Evolutionary conservation across 1,284 basidiomycete genomes (phyloP).

Genomic region (Cerrena zonata): DNA sequence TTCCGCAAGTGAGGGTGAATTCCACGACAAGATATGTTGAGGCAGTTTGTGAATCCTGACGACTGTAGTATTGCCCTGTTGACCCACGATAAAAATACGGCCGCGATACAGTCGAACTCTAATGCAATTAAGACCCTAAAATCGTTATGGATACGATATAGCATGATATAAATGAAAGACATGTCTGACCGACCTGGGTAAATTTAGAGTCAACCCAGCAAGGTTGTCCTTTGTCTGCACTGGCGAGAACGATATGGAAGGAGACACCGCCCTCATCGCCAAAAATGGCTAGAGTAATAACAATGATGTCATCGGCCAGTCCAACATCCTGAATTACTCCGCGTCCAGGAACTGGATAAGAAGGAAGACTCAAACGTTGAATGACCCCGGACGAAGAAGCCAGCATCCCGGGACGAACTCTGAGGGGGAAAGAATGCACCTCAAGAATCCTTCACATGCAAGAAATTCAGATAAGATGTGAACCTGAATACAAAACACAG

Average conservation of each 20-base stretch:
- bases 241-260: slow-evolving; percentile 35
- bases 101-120: slow-evolving; percentile 24
- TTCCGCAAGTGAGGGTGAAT: slow-evolving; percentile 6
- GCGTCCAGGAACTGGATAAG: slow-evolving; percentile 17
- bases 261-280: slow-evolving; percentile 24
- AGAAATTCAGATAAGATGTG: slow-evolving; percentile 5
- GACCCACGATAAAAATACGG: slow-evolving; percentile 25
- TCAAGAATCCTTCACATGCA: slow-evolving; percentile 21
- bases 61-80: slow-evolving; percentile 21
- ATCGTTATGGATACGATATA: too few relatives aligned
- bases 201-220: slow-evolving; percentile 28
- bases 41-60: slow-evolving; percentile 27
- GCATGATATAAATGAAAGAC: slow-evolving; percentile 9
- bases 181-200: slow-evolving; percentile 30
- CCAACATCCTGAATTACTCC: slow-evolving; percentile 25
- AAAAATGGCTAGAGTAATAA: slow-evolving; percentile 31
- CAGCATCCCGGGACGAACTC: slow-evolving; percentile 9
- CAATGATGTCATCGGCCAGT: slow-evolving; percentile 27
- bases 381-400: slow-evolving; percentile 5
- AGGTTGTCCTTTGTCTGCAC: slow-evolving; percentile 26
- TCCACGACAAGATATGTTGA: neutral
- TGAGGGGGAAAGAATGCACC: slow-evolving; percentile 21
- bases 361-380: slow-evolving; percentile 17
- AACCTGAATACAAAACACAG: neutral
- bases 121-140: slow-evolving; percentile 12